These are phyloP conservation scores for Colletotrichum magnum DNA, from an alignment of 2,329 filamentous ascomycete genomes.

Conservation along the genomic window DNA sequence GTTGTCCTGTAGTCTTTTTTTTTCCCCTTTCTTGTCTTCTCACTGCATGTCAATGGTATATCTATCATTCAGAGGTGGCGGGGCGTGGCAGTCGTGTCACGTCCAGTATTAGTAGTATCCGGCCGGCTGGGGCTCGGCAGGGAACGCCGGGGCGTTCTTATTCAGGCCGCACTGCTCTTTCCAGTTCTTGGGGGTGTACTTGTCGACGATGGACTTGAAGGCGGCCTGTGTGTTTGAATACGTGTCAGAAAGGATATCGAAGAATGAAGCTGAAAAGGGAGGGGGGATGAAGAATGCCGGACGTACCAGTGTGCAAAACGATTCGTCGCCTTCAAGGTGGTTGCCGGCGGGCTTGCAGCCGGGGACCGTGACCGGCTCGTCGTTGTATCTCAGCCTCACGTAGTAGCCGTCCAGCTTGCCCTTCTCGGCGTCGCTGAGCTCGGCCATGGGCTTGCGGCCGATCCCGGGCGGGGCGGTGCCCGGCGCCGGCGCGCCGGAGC, in stretches of 20 bases:
- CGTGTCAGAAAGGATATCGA: neutral
- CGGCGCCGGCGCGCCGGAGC: slow-evolving; percentile 41
- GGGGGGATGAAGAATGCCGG: neutral
- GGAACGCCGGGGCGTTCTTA: slow-evolving; percentile 59
- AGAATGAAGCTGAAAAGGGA: too few relatives aligned
- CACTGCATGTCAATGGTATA: slow-evolving; percentile 1
- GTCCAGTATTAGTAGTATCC: slow-evolving; percentile 55
- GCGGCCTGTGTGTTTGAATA: slow-evolving; percentile 69
- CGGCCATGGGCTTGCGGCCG: slow-evolving; percentile 70
- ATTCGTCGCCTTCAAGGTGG: slow-evolving; percentile 88
- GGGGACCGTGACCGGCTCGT: slow-evolving; percentile 83
- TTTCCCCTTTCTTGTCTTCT: neutral
- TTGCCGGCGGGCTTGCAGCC: slow-evolving; percentile 84
- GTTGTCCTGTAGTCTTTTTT: too few relatives aligned
- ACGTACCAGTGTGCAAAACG: slow-evolving; percentile 88
- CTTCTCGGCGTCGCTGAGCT: slow-evolving; percentile 71
- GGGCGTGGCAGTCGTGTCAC: neutral
- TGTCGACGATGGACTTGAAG: slow-evolving; percentile 94
- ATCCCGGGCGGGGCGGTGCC: slow-evolving; percentile 62
- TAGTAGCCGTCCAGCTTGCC: slow-evolving; percentile 78
- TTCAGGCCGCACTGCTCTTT: slow-evolving; percentile 66
- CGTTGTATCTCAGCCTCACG: slow-evolving; percentile 93
- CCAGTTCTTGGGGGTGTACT: slow-evolving; percentile 89
- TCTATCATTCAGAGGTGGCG: neutral
- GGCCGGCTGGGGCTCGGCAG: slow-evolving; percentile 65